Evolutionary conservation across 2,329 filamentous ascomycete species (phyloP), one percentile per base, ranked within the genome.

Genomic region (Ophiostoma perfectum): DNA sequence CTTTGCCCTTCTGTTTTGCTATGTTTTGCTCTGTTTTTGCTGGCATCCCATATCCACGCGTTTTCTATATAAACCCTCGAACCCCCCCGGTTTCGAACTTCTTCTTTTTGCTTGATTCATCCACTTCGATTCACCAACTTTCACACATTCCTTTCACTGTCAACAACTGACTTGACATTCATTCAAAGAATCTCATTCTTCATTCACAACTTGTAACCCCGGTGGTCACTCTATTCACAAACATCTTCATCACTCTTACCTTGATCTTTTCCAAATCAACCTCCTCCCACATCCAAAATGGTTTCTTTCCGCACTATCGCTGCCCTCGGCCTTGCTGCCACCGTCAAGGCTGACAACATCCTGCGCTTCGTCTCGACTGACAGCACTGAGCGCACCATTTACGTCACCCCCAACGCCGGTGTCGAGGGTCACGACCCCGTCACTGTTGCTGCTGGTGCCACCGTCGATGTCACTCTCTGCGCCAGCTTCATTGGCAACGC

Each of bases 291-390:
- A 41, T 8, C 44, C 69, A 70, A 42, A 9, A 70, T 70, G 67
- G 52, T 67, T 52, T 67, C 64, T 42, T 27, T 70, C 55, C 67
- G 66, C 52, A 7, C 65, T 36, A 60, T 45, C 7, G 55, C 58
- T 8, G 14, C 47, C 9, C 27, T 55, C 11, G 44, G 63, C 42
- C 45, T 68, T 27, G 63, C 69, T 8, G 76, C 80, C 70, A 42
- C 52, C 66, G 80, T 76, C 73, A 75, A 75, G 67, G 83, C 82
- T 69, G 76, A 74, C 75, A 83, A 82, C 77, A 77, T 78, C 47
- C 77, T 89, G 74, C 85, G 83, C 72, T 88, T 89, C 78, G 74
- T 82, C 77, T 87, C 84, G 73, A 82, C 86, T 66, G 87, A 89
- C 75, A 73, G 76, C 69, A 78, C 77, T 45, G 75, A 77, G 69